Evolutionary conservation across 805 yeast genomes (phyloP).

Genomic region (Ogataea minuta): DNA sequence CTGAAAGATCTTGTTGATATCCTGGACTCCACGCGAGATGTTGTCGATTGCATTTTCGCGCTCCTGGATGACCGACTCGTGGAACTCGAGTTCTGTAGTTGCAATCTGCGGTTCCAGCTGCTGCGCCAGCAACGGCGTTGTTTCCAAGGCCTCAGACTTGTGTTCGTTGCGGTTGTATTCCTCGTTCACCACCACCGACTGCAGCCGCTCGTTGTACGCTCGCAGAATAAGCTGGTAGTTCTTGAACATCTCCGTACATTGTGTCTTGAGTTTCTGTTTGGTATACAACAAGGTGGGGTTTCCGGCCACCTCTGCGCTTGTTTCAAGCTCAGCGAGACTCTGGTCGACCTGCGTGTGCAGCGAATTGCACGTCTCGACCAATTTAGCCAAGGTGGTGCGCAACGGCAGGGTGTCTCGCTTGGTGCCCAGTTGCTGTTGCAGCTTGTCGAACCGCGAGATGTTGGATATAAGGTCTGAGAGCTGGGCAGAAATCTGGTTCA

Average conservation of each 20-base stretch:
- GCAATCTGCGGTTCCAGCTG: conserved; percentile 32
- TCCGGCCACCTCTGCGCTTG: background rate
- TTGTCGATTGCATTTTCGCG: conserved; percentile 69
- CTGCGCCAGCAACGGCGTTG: conserved; percentile 22
- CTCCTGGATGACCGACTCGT: conserved; percentile 62
- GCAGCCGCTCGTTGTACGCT: conserved; percentile 49
- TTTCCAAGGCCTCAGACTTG: conserved; percentile 16
- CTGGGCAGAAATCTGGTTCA: conserved; percentile 21
- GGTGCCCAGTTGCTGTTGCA: conserved; percentile 51
- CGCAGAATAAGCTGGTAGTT: conserved; percentile 43
- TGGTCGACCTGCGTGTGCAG: conserved; percentile 18
- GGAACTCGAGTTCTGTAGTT: conserved; percentile 57
- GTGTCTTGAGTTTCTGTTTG: conserved; percentile 53
- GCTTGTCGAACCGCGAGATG: conserved; percentile 49
- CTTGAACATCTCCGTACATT: conserved; percentile 51
- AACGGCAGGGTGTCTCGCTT: conserved; percentile 43
- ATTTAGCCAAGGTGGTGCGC: conserved; percentile 34
- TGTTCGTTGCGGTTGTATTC: conserved; percentile 21
- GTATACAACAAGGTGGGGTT: conserved; percentile 33
- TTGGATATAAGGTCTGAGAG: conserved; percentile 35
- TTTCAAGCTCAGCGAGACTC: conserved; percentile 16
- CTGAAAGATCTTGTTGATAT: conserved; percentile 80
- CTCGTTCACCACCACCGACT: conserved; percentile 37
- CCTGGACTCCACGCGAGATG: conserved; percentile 75
- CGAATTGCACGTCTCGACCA: conserved; percentile 18